Evolutionary conservation across 2,329 filamentous ascomycete species (phyloP), one percentile per base, ranked within the genome.

Genomic region (Exophiala calicioides): DNA sequence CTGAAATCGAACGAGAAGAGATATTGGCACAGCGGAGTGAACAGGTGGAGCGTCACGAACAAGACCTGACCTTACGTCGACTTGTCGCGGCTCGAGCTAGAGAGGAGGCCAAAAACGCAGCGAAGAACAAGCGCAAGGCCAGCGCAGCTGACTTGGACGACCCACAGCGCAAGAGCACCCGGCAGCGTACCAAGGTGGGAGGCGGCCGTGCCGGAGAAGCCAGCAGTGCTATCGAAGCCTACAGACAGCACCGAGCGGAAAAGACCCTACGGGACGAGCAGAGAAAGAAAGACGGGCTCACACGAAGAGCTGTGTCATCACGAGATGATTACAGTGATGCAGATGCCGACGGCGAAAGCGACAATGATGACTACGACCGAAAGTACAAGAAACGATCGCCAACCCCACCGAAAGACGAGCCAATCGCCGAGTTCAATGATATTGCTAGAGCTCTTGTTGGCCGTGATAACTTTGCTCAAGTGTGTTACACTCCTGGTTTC

Each of bases 401-500:
- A 5, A 66, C 68, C 50, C 66, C 67, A 40, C 69, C 76, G 23
- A 85, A 83, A 55, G 82, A 88, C 50, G 80, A 84, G 31, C 80
- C 81, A 10, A 84, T 83, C 19, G 82, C 87, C 2, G 82, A 86
- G 26, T 73, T 95, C 15, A 78, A 78, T n/a, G 89, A 97, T 65
- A 82, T 91, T 56, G 86, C 97, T 63, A 82, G 88, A 39, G 81
- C 91, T 42, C 82, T 89, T 47, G 80, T 98, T 48, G 88, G 90
- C 38, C 82, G 93, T 53, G 86, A 81, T 57, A 87, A 90, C 62
- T 95, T 98, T 65, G 85, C 86, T 5, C 83, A 91, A 61, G 86
- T 95, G 44, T 96, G 90, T 75, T 95, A 95, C 72, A 91, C 90
- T 58, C 93, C 93, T 8, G 85, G 85, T 3, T 96, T 98, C 58